phyloP scores from a whole-genome alignment of 495 filamentous ascomycete species.

The Xylaria bambusicola region DNA sequence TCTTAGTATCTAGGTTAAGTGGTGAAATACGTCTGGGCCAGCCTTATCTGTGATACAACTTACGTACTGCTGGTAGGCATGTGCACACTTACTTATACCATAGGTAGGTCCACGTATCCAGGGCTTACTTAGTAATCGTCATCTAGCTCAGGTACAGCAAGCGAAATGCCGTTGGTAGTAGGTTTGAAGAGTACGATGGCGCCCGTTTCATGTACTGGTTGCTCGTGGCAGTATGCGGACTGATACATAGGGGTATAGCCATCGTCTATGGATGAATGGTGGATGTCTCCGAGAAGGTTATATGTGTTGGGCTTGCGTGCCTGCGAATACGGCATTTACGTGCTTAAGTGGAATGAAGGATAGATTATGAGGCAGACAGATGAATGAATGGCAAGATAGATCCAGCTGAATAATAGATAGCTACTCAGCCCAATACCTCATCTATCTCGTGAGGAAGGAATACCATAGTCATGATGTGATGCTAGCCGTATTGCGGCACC shows the following conservation, averaged over 20 bases:
- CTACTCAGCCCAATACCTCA: too few species aligned
- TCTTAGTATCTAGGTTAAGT: too few species aligned
- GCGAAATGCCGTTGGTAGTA: too few species aligned
- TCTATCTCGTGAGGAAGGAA: too few species aligned
- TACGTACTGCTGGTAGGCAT: too few species aligned
- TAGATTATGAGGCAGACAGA: neutral
- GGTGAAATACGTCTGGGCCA: too few species aligned
- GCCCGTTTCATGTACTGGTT: neutral
- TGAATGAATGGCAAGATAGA: neutral
- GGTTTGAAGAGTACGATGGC: too few species aligned
- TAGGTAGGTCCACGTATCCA: neutral
- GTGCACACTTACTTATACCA: neutral
- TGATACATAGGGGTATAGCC: neutral
- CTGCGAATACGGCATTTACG: neutral
- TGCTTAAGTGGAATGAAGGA: constrained; percentile 2
- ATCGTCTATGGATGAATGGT: neutral
- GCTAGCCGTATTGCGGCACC: constrained; percentile 1
- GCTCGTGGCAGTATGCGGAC: too few species aligned
- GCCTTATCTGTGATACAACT: too few species aligned
- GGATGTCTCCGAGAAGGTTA: neutral
- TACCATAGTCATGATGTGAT: too few species aligned
- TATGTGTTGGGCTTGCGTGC: neutral
- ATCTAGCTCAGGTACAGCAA: neutral
- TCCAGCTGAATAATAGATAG: too few species aligned
- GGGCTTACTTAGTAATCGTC: neutral